Conservation (phyloP, 2,329 filamentous ascomycete genomes). For the Escovopsis weberi region DNA sequence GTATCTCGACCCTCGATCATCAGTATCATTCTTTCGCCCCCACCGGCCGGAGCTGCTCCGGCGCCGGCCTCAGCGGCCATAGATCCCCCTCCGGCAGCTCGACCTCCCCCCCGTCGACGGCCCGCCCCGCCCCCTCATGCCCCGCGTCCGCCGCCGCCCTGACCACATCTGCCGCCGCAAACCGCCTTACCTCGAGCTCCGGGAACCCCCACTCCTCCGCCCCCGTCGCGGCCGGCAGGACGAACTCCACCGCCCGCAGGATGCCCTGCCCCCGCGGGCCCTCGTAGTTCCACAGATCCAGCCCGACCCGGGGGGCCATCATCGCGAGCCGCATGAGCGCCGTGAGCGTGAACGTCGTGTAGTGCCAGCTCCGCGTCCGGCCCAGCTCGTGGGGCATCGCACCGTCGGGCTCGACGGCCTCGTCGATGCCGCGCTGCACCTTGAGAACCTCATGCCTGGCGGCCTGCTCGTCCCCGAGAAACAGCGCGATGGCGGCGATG, state of each 20-base stretch:
- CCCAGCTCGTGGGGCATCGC: conserved; percentile 3
- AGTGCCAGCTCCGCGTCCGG: conserved; percentile 4
- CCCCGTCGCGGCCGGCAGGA: conserved; percentile 2
- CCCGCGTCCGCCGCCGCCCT: conserved; percentile 3
- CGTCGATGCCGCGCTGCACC: conserved; percentile 1
- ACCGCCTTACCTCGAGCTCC: conserved; percentile 1
- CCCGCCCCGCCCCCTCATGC: not conserved
- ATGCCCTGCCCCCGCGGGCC: conserved; percentile 2
- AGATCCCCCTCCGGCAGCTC: conserved; percentile 1
- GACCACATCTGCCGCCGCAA: conserved; percentile 3
- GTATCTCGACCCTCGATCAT: no score
- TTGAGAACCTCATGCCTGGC: not conserved
- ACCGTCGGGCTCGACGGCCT: not conserved
- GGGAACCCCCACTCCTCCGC: not conserved
- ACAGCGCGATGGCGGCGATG: conserved; percentile 2
- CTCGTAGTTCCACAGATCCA: conserved; percentile 3
- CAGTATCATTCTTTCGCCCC: no score
- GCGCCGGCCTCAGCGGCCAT: conserved; percentile 2
- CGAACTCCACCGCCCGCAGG: conserved; percentile 2
- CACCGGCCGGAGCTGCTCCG: conserved; percentile 2
- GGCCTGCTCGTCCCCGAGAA: conserved; percentile 1
- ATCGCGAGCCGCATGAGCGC: conserved; percentile 4
- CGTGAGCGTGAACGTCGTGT: conserved; percentile 2
- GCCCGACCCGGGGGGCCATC: conserved; percentile 1
- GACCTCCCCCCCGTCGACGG: not conserved